Evolutionary conservation across 108 stramenopile genomes (phyloP).

Genomic region (Hondaea fermentalgiana): DNA sequence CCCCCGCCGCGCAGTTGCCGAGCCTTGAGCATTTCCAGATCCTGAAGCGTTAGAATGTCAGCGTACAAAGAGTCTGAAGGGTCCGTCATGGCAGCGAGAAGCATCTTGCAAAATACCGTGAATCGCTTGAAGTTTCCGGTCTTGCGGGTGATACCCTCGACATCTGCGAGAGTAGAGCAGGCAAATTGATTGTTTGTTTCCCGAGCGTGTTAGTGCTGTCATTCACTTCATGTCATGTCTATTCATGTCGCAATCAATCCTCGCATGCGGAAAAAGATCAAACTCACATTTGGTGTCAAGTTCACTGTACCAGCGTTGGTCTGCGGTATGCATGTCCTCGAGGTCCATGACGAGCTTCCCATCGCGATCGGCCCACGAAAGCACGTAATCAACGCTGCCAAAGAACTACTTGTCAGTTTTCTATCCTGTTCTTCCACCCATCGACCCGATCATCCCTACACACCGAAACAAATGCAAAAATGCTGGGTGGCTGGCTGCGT

Average conservation of each 20-base stretch:
- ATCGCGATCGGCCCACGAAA: not conserved
- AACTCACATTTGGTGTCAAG: constrained; percentile 16
- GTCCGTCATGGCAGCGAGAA: constrained; percentile 28
- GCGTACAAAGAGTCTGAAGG: constrained; percentile 30
- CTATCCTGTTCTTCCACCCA: too few relatives aligned
- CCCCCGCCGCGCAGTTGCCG: not conserved
- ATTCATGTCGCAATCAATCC: not conserved
- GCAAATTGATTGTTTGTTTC: not conserved
- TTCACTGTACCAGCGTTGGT: not conserved
- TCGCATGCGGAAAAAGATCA: not conserved
- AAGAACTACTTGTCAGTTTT: too few relatives aligned
- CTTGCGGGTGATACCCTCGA: constrained; percentile 49
- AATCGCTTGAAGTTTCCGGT: constrained; percentile 55
- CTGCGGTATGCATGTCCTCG: not conserved
- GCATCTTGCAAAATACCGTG: constrained; percentile 52
- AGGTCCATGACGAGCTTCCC: not conserved
- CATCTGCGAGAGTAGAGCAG: not conserved
- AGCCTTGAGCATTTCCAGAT: constrained; percentile 30
- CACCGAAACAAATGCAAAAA: too few relatives aligned
- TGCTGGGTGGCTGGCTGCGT: too few relatives aligned
- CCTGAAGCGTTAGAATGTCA: constrained; percentile 44
- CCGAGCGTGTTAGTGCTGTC: not conserved
- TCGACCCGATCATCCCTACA: too few relatives aligned
- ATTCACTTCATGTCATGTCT: not conserved
- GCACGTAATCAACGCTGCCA: constrained; percentile 15